These are phyloP conservation scores for Wickerhamomyces mucosus DNA, from an alignment of 805 yeast genomes.

Conservation along the genomic window DNA sequence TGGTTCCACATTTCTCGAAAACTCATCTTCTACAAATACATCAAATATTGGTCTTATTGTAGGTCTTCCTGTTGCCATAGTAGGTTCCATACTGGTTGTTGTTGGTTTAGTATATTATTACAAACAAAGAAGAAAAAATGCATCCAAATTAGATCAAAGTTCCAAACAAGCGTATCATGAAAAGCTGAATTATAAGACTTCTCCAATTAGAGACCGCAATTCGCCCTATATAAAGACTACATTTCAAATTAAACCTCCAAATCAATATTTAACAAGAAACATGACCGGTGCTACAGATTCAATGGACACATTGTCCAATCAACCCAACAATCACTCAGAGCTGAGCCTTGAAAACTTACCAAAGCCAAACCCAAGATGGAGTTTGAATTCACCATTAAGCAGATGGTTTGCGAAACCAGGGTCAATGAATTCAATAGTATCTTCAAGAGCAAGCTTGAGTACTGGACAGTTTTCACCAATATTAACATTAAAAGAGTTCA, in stretches of 20 bases:
- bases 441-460: constrained; percentile 13
- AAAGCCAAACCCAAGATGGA: constrained; percentile 12
- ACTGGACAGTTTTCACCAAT: constrained; percentile 18
- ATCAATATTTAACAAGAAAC: neutral
- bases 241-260: constrained; percentile 7
- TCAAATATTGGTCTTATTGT: constrained; percentile 15
- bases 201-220: constrained; percentile 3
- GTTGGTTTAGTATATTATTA: constrained; percentile 10
- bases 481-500: constrained; percentile 17
- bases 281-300: neutral
- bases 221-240: constrained; percentile 10
- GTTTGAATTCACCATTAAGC: constrained; percentile 18
- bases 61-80: constrained; percentile 19
- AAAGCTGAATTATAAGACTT: constrained; percentile 15
- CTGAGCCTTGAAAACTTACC: constrained; percentile 13
- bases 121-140: constrained; percentile 5
- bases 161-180: constrained; percentile 15
- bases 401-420: constrained; percentile 18
- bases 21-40: constrained; percentile 2
- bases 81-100: constrained; percentile 7
- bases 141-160: constrained; percentile 3
- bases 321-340: constrained; percentile 7
- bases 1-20: neutral
- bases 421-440: constrained; percentile 4
- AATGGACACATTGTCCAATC: neutral